Evolutionary conservation across 208 protist genomes (phyloP).

Genomic region (Herpetomonas samuelpessoai): DNA sequence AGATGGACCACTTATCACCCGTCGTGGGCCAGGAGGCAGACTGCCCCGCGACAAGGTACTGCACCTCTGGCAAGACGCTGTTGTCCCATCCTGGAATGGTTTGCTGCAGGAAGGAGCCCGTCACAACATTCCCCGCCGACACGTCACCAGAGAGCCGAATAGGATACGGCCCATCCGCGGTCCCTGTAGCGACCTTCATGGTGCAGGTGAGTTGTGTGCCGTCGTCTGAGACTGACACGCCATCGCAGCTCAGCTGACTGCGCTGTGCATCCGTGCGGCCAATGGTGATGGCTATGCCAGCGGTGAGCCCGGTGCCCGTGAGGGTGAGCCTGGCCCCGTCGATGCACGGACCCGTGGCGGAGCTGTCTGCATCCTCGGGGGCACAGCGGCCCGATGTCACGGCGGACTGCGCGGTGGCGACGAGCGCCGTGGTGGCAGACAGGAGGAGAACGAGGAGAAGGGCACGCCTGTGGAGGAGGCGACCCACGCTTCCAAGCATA

Average conservation of each 20-base stretch:
- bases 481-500: no score
- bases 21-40: slow-evolving; percentile 23
- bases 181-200: neutral
- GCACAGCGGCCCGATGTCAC: neutral
- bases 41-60: slow-evolving; percentile 14
- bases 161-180: slow-evolving; percentile 15
- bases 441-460: neutral
- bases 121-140: slow-evolving; percentile 13
- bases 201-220: slow-evolving; percentile 14
- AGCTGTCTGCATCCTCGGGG: neutral
- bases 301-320: slow-evolving; percentile 5
- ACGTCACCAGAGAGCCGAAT: slow-evolving; percentile 9
- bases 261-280: slow-evolving; percentile 5
- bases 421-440: neutral
- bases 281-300: slow-evolving; percentile 9
- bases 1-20: slow-evolving; percentile 23
- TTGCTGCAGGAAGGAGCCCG: slow-evolving; percentile 6
- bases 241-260: slow-evolving; percentile 1
- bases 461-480: no score
- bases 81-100: slow-evolving; percentile 1
- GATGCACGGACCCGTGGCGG: neutral
- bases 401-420: slow-evolving; percentile 7
- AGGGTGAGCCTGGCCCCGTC: slow-evolving; percentile 12
- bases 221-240: neutral
- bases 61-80: neutral